Conservation (phyloP, 176 grass and related monocot genomes). For the Paspalum notatum region DNA sequence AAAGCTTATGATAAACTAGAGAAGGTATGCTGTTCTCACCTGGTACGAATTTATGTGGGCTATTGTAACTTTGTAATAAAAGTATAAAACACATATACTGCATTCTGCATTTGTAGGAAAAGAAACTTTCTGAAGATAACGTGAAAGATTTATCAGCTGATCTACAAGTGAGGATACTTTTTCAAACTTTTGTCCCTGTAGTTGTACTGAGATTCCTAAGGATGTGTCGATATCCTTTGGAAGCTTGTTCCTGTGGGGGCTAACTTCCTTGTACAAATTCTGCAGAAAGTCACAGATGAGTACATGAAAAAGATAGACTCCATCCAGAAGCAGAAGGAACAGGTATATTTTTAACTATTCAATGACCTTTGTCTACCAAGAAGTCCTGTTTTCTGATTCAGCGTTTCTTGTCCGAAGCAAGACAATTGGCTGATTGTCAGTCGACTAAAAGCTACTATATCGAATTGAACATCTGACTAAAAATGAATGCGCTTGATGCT, state of each 20-base stretch:
- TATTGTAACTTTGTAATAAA: slow-evolving; percentile 16
- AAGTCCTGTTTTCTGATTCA: slow-evolving; percentile 5
- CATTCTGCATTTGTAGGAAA: slow-evolving; percentile 63
- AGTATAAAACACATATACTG: slow-evolving; percentile 28
- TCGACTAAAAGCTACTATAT: not conserved
- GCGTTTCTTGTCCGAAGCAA: not conserved
- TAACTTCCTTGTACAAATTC: slow-evolving; percentile 41
- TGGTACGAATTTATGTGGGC: not conserved
- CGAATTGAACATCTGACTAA: not conserved
- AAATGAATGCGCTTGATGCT: not conserved
- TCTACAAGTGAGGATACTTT: slow-evolving; percentile 68
- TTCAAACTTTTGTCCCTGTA: slow-evolving; percentile 6
- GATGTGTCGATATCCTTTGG: not conserved
- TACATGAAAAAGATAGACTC: slow-evolving; percentile 96
- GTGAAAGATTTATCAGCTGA: slow-evolving; percentile 95
- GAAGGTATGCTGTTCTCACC: slow-evolving; percentile 70
- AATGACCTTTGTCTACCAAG: slow-evolving; percentile 4
- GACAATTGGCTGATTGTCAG: not conserved
- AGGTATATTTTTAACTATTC: slow-evolving; percentile 48
- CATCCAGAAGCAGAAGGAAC: slow-evolving; percentile 91
- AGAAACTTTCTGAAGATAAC: slow-evolving; percentile 99
- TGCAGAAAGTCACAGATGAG: slow-evolving; percentile 91
- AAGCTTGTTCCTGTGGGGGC: slow-evolving; percentile 30
- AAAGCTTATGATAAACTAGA: slow-evolving; percentile 97
- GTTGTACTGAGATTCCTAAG: not conserved